phyloP scores from a whole-genome alignment of 202 grass and related monocot genomes.

The Saccharum hybrid region DNA sequence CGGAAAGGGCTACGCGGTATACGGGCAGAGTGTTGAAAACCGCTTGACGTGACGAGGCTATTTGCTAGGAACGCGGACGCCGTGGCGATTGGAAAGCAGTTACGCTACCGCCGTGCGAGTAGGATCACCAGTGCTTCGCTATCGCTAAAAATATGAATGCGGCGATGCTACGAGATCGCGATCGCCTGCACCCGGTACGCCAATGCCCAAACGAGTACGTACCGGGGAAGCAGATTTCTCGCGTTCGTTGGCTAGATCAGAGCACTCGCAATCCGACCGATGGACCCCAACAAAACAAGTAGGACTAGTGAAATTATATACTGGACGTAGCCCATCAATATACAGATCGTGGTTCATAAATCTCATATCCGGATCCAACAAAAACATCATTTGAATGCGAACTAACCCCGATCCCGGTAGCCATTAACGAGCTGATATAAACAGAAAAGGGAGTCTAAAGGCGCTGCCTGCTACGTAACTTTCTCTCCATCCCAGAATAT shows the following conservation, averaged over 20 bases:
- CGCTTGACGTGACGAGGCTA: too few species aligned
- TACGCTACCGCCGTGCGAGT: background rate
- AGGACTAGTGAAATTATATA: too few species aligned
- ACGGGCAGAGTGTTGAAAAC: background rate
- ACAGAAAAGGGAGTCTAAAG: background rate
- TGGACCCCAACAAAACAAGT: too few species aligned
- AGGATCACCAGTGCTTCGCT: background rate
- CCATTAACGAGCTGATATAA: background rate
- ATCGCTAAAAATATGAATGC: background rate
- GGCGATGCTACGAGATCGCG: background rate
- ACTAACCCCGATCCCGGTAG: background rate
- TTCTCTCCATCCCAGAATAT: background rate
- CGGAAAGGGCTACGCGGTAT: background rate
- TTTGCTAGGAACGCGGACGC: background rate
- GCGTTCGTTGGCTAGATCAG: background rate
- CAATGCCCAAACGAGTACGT: background rate
- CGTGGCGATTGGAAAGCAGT: background rate
- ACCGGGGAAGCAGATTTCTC: background rate
- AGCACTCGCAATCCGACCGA: too few species aligned
- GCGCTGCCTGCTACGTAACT: background rate
- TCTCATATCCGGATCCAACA: background rate
- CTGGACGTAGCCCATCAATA: background rate
- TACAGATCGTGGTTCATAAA: background rate
- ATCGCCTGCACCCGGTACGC: background rate
- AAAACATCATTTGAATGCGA: background rate